Evolutionary conservation across 192 early-diverging fungal genomes (phyloP).

Genomic region (Diversispora eburnea): DNA sequence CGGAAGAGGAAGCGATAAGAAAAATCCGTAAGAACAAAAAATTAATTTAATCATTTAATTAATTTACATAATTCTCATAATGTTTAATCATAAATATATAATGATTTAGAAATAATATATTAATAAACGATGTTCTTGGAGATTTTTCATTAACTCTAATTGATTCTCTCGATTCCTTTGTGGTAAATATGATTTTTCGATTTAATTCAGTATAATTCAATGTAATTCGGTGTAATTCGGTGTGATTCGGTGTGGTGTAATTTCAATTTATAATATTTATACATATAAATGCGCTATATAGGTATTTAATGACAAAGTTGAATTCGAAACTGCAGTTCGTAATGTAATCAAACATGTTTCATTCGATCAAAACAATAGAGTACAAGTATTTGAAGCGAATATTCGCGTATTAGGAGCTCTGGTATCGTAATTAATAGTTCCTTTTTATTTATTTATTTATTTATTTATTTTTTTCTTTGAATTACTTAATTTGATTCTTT

Average conservation of each 20-base stretch:
- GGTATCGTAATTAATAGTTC: constrained; percentile 27
- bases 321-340: constrained; percentile 63
- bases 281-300: constrained; percentile 8
- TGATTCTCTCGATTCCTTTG: constrained; percentile 85
- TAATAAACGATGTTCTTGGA: constrained; percentile 91
- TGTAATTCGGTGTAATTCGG: too few relatives aligned
- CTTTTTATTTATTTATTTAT: not conserved
- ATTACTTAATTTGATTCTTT: not conserved
- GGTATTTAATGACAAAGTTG: constrained; percentile 62
- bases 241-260: too few relatives aligned
- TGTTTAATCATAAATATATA: constrained; percentile 14
- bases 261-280: too few relatives aligned
- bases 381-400: constrained; percentile 95
- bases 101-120: constrained; percentile 40
- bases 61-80: not conserved
- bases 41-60: constrained; percentile 10
- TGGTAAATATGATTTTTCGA: constrained; percentile 37
- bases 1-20: constrained; percentile 67
- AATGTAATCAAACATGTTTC: constrained; percentile 60
- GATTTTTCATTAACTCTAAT: constrained; percentile 92
- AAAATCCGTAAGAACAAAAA: constrained; percentile 49
- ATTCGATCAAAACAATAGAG: constrained; percentile 81
- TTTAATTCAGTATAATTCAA: not conserved
- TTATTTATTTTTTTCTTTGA: not conserved
- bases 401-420: constrained; percentile 88